phyloP scores from a whole-genome alignment of 164 flowering plant species.

The Paratinospora sagittata region DNA sequence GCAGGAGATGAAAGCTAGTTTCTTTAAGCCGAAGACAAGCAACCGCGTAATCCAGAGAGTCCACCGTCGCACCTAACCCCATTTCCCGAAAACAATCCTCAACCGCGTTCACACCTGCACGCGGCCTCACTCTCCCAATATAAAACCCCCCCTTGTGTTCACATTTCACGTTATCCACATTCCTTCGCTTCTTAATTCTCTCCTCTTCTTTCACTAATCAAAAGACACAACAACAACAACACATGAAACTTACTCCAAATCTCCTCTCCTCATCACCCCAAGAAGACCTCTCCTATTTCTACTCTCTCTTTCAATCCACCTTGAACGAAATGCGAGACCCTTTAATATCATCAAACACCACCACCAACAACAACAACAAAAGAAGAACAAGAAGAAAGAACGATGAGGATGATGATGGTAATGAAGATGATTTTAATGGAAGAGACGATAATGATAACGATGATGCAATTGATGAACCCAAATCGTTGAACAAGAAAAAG shows the following conservation, averaged over 20 bases:
- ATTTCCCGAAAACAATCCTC: constrained; percentile 3
- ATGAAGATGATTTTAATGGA: background rate
- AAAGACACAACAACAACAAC: background rate
- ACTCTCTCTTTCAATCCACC: constrained; percentile 22
- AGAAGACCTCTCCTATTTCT: constrained; percentile 29
- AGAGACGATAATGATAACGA: background rate
- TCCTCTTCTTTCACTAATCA: background rate
- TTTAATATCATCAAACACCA: too few species aligned
- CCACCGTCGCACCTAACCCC: background rate
- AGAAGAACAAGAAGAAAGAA: constrained; percentile 19
- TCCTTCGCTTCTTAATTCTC: too few species aligned
- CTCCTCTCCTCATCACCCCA: constrained; percentile 19
- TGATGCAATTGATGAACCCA: background rate
- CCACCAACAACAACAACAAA: background rate
- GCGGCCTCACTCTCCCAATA: background rate
- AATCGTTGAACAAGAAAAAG: constrained; percentile 4
- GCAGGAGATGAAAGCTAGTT: background rate
- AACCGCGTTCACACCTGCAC: constrained; percentile 15
- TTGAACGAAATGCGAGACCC: constrained; percentile 6
- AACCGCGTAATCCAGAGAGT: constrained; percentile 13
- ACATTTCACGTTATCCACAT: background rate
- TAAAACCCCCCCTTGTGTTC: background rate
- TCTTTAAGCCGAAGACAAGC: constrained; percentile 5
- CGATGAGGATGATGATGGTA: background rate
- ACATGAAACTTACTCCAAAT: constrained; percentile 34